These are phyloP conservation scores for Melocanna baccifera DNA, from an alignment of 176 grass and related monocot species.

Conservation along the genomic window DNA sequence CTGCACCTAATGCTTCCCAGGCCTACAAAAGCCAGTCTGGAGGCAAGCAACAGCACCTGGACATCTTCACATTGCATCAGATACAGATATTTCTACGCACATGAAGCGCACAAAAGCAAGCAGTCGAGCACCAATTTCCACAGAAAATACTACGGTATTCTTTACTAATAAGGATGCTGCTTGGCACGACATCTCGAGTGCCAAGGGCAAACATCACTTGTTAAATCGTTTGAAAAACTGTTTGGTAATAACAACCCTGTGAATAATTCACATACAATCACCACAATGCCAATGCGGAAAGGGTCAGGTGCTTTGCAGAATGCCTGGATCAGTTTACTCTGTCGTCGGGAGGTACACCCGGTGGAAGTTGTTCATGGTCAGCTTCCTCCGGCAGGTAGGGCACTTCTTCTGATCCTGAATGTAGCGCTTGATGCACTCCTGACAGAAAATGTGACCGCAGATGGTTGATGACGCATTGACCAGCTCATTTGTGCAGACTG, in stretches of 20 bases:
- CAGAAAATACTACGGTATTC: background rate
- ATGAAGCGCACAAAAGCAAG: background rate
- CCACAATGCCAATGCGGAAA: slow-evolving; percentile 20
- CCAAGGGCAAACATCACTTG: slow-evolving; percentile 9
- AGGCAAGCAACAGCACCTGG: background rate
- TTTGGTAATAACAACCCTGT: slow-evolving; percentile 28
- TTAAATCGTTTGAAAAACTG: slow-evolving; percentile 26
- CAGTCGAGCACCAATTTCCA: background rate
- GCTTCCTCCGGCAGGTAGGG: slow-evolving; percentile 74
- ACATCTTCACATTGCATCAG: background rate
- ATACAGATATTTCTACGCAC: background rate
- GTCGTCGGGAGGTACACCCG: slow-evolving; percentile 73
- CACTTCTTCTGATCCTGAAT: slow-evolving; percentile 72
- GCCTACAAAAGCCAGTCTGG: background rate
- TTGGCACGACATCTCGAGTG: background rate
- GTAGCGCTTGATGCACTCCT: slow-evolving; percentile 56
- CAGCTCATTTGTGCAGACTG: slow-evolving; percentile 67
- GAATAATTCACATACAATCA: slow-evolving; percentile 20
- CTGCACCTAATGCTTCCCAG: background rate
- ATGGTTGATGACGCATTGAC: slow-evolving; percentile 64
- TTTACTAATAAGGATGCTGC: slow-evolving; percentile 9
- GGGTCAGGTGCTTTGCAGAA: slow-evolving; percentile 25
- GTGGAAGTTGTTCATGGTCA: slow-evolving; percentile 54
- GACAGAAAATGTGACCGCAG: slow-evolving; percentile 94
- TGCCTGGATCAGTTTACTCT: slow-evolving; percentile 26